Conservation (phyloP, 371 early-diverging fungal genomes). For the Umbelopsis sp. region DNA sequence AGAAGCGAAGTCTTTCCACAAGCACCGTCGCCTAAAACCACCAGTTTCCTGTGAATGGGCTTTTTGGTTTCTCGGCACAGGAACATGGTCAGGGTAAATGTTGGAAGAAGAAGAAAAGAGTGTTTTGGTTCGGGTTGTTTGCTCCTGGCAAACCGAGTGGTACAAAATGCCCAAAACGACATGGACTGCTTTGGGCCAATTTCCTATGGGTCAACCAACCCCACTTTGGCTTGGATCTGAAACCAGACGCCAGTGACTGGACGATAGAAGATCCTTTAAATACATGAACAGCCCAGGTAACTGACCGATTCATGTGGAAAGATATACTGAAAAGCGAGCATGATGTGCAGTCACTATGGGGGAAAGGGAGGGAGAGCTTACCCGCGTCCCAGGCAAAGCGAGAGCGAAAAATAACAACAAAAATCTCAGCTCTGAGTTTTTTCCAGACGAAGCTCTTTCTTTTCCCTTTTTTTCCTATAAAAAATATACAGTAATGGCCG, state of each 20-base stretch:
- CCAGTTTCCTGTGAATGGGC: constrained; percentile 57
- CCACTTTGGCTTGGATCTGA: not conserved
- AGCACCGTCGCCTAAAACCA: constrained; percentile 76
- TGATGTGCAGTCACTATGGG: too few species aligned
- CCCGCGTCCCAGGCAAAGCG: too few species aligned
- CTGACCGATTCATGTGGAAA: too few species aligned
- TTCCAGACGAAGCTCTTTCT: not conserved
- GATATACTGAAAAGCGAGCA: too few species aligned
- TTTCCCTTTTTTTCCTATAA: constrained; percentile 7
- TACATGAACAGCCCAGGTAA: too few species aligned
- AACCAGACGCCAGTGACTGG: too few species aligned
- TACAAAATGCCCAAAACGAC: constrained; percentile 3
- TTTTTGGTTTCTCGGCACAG: constrained; percentile 27
- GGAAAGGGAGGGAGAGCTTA: too few species aligned
- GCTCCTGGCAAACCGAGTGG: constrained; percentile 8
- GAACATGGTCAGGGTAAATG: constrained; percentile 20
- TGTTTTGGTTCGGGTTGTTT: not conserved
- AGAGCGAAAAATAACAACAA: not conserved
- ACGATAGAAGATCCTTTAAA: too few species aligned
- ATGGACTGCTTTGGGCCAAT: not conserved
- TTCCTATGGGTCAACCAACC: not conserved
- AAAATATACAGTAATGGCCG: constrained; percentile 16
- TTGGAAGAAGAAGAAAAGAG: not conserved
- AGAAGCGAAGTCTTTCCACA: constrained; percentile 71
- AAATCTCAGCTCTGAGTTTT: constrained; percentile 11